Base-by-base conservation (phyloP, 495 filamentous ascomycete genomes). In the Aspergillus coremiiformis region DNA sequence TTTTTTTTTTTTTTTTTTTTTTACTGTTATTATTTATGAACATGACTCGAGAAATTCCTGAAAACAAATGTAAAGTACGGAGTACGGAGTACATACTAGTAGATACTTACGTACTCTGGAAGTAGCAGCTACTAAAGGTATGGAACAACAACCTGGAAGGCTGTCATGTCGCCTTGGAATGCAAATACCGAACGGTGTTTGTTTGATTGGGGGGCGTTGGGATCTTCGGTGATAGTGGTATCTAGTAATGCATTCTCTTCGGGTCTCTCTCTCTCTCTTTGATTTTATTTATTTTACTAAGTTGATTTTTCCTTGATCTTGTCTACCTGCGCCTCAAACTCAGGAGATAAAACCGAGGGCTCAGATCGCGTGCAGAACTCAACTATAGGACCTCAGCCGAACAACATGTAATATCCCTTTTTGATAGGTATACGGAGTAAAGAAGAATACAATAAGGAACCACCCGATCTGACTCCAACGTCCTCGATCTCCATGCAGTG, bases 401-500 rank as follows among this genome's bases (percentile, higher is more conserved):
- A 3, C 12, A 35, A 14, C 32, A 14, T n/a, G 14, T 44, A 14
- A 9, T 27, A 9, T 23, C 15, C 22, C 2, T 22, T 26, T 23
- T 17, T 7, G 21, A 44, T 44, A 35, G 22, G 26, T 24, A n/a
- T n/a, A n/a, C n/a, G n/a, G n/a, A n/a, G 19, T 5, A 46, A 46
- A 26, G 3, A 37, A 29, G 20, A 39, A 44, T 39, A 39, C 11
- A 23, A 43, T 21, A 17, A 48, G 43, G 39, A 51, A 58, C 49
- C 46, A 47, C 47, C 33, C 52, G 52, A 58, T 58, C 56, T 58
- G 27, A 41, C 52, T 58, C 44, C 51, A 54, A 51, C 35, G n/a
- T 51, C 55, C 44, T 57, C 51, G 49, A 55, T 51, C 50, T 35
- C 48, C 47, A 56, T 60, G 51, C 60, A 60, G 49, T 60, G 14